phyloP scores from a whole-genome alignment of 768 basidiomycete species.

The Tylopilus plumbeoviolaceoides region DNA sequence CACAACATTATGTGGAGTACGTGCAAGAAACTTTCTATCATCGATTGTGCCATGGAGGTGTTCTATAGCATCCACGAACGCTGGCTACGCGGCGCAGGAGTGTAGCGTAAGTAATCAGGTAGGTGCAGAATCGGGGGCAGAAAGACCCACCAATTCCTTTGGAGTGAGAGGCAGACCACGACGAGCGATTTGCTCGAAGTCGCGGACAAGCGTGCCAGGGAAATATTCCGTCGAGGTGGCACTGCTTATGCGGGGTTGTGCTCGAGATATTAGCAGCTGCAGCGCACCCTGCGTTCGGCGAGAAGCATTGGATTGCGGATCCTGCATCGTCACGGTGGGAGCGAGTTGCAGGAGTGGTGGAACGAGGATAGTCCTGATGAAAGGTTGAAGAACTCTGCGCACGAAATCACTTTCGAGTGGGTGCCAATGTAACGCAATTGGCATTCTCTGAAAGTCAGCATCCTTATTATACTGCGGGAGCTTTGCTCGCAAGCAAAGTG shows the following conservation, averaged over 20 bases:
- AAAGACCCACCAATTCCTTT: conserved; percentile 27
- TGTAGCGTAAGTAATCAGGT: not conserved
- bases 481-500: too few species aligned
- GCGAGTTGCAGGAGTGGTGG: not conserved
- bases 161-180: conserved; percentile 25
- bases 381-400: not conserved
- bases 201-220: conserved; percentile 17
- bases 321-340: conserved; percentile 1
- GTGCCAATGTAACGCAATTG: not conserved
- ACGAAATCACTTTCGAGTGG: not conserved
- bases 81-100: conserved; percentile 34
- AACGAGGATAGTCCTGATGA: not conserved
- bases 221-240: not conserved
- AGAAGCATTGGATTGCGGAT: not conserved
- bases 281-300: conserved; percentile 6
- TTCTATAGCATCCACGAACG: conserved; percentile 44
- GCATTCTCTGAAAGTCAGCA: not conserved
- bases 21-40: conserved; percentile 59
- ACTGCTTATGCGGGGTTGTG: conserved; percentile 1
- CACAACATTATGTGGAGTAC: conserved; percentile 16
- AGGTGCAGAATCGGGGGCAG: not conserved
- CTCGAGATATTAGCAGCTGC: conserved; percentile 14
- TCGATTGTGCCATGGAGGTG: conserved; percentile 43
- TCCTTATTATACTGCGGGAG: too few species aligned
- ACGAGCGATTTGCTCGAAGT: conserved; percentile 27